Evolutionary conservation across 2,329 filamentous ascomycete genomes (phyloP).

Genomic region (Tolypocladium inflatum): DNA sequence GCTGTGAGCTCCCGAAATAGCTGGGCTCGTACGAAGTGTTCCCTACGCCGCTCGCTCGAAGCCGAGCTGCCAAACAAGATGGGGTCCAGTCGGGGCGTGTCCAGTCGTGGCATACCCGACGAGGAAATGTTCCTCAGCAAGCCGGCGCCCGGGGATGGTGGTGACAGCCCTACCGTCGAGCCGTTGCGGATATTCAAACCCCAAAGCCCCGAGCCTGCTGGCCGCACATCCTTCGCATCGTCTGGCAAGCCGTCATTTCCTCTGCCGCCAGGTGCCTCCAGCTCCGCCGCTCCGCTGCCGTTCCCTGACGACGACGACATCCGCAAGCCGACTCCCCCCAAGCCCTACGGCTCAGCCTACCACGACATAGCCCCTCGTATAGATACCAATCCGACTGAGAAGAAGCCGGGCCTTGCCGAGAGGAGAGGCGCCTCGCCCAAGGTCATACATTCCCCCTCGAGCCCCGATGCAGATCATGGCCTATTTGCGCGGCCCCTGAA

Average conservation of each 20-base stretch:
- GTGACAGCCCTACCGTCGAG: slow-evolving; percentile 69
- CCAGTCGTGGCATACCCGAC: slow-evolving; percentile 57
- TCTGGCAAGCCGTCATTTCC: slow-evolving; percentile 51
- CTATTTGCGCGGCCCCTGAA: slow-evolving; percentile 61
- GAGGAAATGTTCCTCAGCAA: slow-evolving; percentile 75
- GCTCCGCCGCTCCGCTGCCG: slow-evolving; percentile 55
- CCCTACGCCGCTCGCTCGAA: slow-evolving; percentile 2
- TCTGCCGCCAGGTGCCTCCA: slow-evolving; percentile 58
- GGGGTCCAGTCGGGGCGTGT: slow-evolving; percentile 50
- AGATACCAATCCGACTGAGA: slow-evolving; percentile 43
- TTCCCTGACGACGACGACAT: slow-evolving; percentile 64
- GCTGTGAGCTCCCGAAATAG: neutral
- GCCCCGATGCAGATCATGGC: slow-evolving; percentile 66
- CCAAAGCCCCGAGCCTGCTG: slow-evolving; percentile 50
- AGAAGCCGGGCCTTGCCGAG: slow-evolving; percentile 64
- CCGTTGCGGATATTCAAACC: slow-evolving; percentile 80
- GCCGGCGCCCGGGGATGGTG: slow-evolving; percentile 38
- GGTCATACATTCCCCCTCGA: slow-evolving; percentile 73
- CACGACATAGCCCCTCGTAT: slow-evolving; percentile 46
- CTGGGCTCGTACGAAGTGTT: neutral
- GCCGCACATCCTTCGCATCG: slow-evolving; percentile 23
- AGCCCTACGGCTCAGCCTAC: slow-evolving; percentile 34
- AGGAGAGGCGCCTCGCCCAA: slow-evolving; percentile 73
- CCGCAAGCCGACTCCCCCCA: slow-evolving; percentile 33
- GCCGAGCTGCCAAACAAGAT: slow-evolving; percentile 22